A percentile compares a stretch with the other conserved stretches of the same genome.
These are phyloP conservation scores for Eucalyptus regnans DNA, from an alignment of 345 rosid species.

Conservation along the genomic window DNA sequence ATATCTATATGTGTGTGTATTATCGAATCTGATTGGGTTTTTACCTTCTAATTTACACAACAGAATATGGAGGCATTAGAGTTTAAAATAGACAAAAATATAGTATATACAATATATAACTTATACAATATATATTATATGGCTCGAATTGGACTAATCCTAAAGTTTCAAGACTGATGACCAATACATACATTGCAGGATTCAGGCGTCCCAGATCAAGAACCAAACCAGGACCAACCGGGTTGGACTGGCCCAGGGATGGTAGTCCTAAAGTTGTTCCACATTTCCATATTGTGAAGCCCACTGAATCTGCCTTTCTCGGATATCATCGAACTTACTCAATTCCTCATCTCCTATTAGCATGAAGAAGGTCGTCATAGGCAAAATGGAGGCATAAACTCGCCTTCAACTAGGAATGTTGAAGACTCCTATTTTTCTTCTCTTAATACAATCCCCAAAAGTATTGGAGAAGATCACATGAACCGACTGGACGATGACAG, in stretches of 20 bases:
- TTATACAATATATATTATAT: too few species aligned
- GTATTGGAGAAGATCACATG: background rate
- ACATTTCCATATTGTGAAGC: background rate
- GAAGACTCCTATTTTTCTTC: background rate
- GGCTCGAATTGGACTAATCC: accelerated
- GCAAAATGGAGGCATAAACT: background rate
- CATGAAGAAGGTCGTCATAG: background rate
- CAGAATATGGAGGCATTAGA: accelerated
- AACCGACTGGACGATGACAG: background rate
- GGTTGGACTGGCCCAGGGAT: background rate
- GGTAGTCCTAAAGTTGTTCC: background rate
- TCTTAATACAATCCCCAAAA: background rate
- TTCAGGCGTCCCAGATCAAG: too few species aligned
- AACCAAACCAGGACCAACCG: accelerated
- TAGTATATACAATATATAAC: too few species aligned
- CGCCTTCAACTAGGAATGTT: background rate
- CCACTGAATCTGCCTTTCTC: background rate
- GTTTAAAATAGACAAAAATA: background rate
- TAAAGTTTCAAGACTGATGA: too few species aligned
- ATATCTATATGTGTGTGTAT: too few species aligned
- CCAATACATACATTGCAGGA: accelerated
- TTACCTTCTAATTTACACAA: too few species aligned
- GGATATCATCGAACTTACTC: background rate
- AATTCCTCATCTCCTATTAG: background rate
- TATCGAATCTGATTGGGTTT: background rate